Percentiles rank a stretch among this genome's conserved stretches.
Evolutionary conservation across 306 rosid species (phyloP).

Genomic region (Sechiopsis laciniata): DNA sequence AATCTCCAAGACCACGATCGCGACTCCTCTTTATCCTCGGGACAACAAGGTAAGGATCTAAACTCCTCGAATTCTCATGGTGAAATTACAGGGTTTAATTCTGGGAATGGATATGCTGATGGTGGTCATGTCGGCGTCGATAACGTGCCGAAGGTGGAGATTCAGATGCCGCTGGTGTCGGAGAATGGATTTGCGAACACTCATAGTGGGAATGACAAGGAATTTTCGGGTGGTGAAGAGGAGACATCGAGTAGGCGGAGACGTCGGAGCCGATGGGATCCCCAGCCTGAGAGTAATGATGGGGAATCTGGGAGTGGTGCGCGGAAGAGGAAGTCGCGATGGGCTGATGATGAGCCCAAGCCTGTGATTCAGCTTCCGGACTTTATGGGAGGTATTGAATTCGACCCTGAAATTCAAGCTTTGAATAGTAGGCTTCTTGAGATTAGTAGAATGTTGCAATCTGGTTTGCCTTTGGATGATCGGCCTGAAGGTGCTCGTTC

Average conservation of each 20-base stretch:
- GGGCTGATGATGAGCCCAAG: slow-evolving; percentile 96
- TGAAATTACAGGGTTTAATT: slow-evolving; percentile 9
- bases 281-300: slow-evolving; percentile 75
- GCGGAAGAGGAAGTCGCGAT: slow-evolving; percentile 76
- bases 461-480: slow-evolving; percentile 88
- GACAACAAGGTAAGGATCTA: neutral
- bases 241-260: slow-evolving; percentile 79
- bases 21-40: neutral
- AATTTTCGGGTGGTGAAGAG: slow-evolving; percentile 85
- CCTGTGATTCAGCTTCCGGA: slow-evolving; percentile 87
- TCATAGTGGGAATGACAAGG: slow-evolving; percentile 73
- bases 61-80: slow-evolving; percentile 16
- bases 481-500: slow-evolving; percentile 96
- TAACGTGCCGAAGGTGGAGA: slow-evolving; percentile 23
- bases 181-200: slow-evolving; percentile 68
- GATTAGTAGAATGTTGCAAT: slow-evolving; percentile 86
- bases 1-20: slow-evolving; percentile 27
- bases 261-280: slow-evolving; percentile 93
- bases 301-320: slow-evolving; percentile 54
- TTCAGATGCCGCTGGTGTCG: slow-evolving; percentile 43
- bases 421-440: slow-evolving; percentile 83
- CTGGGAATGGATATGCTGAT: slow-evolving; percentile 16
- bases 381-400: slow-evolving; percentile 94
- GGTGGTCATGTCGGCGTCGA: neutral
- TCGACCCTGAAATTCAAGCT: slow-evolving; percentile 94